Percentiles rank a stretch among this genome's conserved stretches.
Evolutionary conservation across 768 basidiomycete genomes (phyloP).

Genomic region (Leccinum subgranulosum): DNA sequence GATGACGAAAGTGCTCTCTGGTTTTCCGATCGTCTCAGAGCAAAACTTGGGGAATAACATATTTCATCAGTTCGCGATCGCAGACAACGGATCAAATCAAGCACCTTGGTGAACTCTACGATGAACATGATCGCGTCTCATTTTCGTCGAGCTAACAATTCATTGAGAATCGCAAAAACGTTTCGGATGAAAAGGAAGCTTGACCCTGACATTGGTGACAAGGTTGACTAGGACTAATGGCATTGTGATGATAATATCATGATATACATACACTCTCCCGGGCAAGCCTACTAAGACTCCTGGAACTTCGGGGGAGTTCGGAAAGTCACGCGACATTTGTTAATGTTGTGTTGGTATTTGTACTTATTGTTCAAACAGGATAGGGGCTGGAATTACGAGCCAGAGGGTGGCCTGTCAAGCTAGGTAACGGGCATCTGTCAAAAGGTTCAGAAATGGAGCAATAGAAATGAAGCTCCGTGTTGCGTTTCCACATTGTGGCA

Average conservation of each 20-base stretch:
- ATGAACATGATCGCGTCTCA: neutral
- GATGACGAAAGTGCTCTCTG: constrained; percentile 49
- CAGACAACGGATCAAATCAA: neutral
- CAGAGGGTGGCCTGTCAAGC: too few species aligned
- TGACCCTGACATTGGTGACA: constrained; percentile 35
- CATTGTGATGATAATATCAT: constrained; percentile 30
- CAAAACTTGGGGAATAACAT: constrained; percentile 25
- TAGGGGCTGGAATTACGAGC: too few species aligned
- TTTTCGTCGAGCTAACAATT: constrained; percentile 2
- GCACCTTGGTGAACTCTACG: constrained; percentile 2
- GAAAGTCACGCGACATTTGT: too few species aligned
- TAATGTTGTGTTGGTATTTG: too few species aligned
- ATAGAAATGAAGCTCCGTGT: too few species aligned
- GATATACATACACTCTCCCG: neutral
- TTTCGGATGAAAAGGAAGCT: neutral
- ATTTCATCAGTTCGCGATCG: neutral
- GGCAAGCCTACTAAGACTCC: too few species aligned
- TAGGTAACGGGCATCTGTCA: too few species aligned
- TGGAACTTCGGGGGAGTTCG: too few species aligned
- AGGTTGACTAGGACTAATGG: constrained; percentile 32
- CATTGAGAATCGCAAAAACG: neutral
- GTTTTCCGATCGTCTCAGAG: constrained; percentile 49
- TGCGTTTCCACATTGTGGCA: neutral
- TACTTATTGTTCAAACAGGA: too few species aligned
- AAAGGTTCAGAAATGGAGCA: too few species aligned